Evolutionary conservation across 345 rosid species (phyloP).

Genomic region (Eucalyptus brandiana): DNA sequence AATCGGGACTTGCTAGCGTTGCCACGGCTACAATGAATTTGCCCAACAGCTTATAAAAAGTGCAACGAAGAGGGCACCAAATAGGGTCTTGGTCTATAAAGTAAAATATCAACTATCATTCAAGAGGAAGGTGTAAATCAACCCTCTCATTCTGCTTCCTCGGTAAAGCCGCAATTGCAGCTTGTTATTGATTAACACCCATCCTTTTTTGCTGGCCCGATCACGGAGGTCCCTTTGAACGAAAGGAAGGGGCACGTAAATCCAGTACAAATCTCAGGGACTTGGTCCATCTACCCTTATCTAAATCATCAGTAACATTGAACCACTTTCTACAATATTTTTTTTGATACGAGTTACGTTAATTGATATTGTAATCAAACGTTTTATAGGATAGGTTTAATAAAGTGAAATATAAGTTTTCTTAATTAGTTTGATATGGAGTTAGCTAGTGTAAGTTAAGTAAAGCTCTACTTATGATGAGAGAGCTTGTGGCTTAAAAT

Average conservation of each 20-base stretch:
- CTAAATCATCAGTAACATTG: background rate
- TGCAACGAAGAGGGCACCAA: background rate
- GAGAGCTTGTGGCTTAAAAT: too few species aligned
- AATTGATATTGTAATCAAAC: too few species aligned
- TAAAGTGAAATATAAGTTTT: too few species aligned
- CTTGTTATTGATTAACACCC: background rate
- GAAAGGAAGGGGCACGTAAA: background rate
- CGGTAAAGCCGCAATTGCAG: background rate
- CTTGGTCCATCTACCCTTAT: background rate
- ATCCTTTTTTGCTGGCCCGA: background rate
- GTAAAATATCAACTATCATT: background rate
- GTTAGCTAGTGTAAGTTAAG: too few species aligned
- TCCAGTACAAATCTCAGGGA: background rate
- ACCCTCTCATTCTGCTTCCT: background rate
- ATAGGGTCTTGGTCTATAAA: background rate
- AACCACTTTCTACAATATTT: background rate
- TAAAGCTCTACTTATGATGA: too few species aligned
- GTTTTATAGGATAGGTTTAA: too few species aligned
- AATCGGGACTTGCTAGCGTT: too few species aligned
- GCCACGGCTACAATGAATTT: too few species aligned
- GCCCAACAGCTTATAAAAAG: background rate
- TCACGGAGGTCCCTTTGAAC: background rate
- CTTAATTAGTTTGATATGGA: too few species aligned
- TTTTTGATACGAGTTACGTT: too few species aligned
- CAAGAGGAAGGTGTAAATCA: background rate